Percentiles rank a stretch among this genome's conserved stretches.
Conservation (phyloP, 129 eudicot species). For the Helichrysum umbraculigerum region DNA sequence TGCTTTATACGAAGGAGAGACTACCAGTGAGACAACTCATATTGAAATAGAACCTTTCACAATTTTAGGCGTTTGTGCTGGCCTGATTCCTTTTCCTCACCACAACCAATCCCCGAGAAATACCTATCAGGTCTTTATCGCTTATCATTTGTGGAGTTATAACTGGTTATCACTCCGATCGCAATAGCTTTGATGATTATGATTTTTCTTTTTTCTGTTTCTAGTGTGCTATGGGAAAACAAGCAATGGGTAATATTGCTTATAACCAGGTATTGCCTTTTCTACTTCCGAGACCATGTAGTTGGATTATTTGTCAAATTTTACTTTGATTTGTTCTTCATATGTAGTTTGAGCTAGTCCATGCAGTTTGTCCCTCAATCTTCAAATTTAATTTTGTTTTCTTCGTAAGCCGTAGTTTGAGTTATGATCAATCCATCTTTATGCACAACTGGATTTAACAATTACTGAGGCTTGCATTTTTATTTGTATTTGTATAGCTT, state of each 20-base stretch:
- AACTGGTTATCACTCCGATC: not conserved
- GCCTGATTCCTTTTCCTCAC: slow-evolving; percentile 96
- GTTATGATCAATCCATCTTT: slow-evolving; percentile 4
- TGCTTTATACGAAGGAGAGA: slow-evolving; percentile 83
- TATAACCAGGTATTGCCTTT: slow-evolving; percentile 70
- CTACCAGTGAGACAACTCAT: slow-evolving; percentile 77
- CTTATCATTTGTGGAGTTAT: not conserved
- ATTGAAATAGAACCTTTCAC: slow-evolving; percentile 98
- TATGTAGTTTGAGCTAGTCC: not conserved
- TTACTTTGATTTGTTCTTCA: not conserved
- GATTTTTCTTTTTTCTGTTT: not conserved
- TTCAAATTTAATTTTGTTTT: not conserved
- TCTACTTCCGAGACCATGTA: not conserved
- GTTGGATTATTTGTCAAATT: not conserved
- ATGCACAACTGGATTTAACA: not conserved
- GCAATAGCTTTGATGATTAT: not conserved
- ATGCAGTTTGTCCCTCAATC: not conserved
- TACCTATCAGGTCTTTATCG: slow-evolving; percentile 77
- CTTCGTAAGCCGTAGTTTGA: not conserved
- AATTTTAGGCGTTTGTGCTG: slow-evolving; percentile 83
- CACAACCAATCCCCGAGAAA: slow-evolving; percentile 98
- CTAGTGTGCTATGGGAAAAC: slow-evolving; percentile 99
- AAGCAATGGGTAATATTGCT: slow-evolving; percentile 99
- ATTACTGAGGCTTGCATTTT: too few species aligned
- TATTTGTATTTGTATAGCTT: too few species aligned